These are phyloP conservation scores for Byssochlamys sp. DNA, from an alignment of 2,329 filamentous ascomycete species.

Conservation along the genomic window DNA sequence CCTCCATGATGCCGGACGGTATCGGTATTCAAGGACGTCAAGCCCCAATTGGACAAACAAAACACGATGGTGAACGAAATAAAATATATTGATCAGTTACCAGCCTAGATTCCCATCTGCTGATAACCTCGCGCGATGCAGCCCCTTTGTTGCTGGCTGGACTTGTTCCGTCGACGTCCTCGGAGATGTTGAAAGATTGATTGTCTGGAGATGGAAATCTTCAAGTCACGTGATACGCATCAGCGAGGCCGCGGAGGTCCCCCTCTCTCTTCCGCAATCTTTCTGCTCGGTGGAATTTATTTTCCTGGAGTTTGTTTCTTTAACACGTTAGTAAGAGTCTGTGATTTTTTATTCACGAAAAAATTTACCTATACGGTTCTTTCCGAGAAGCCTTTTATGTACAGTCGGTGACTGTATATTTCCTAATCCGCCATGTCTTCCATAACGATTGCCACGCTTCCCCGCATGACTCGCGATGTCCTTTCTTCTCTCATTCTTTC, in stretches of 20 bases:
- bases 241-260: neutral
- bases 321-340: too few relatives aligned
- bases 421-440: slow-evolving; percentile 34
- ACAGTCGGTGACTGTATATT: neutral
- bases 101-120: neutral
- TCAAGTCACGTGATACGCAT: neutral
- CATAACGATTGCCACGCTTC: slow-evolving; percentile 53
- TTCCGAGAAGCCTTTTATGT: neutral
- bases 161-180: slow-evolving; percentile 2
- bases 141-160: neutral
- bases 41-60: slow-evolving; percentile 1
- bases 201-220: neutral
- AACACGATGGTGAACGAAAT: neutral
- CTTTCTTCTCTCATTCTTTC: slow-evolving; percentile 57
- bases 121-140: neutral
- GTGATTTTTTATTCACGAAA: too few relatives aligned
- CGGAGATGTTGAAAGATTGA: neutral
- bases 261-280: neutral
- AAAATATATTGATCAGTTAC: neutral
- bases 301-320: too few relatives aligned
- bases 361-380: neutral
- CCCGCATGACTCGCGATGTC: slow-evolving; percentile 58
- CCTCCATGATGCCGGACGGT: slow-evolving; percentile 18
- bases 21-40: neutral
- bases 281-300: too few relatives aligned